These are phyloP conservation scores for Sporothrix euskadiensis DNA, from an alignment of 2,329 filamentous ascomycete genomes.

Conservation along the genomic window DNA sequence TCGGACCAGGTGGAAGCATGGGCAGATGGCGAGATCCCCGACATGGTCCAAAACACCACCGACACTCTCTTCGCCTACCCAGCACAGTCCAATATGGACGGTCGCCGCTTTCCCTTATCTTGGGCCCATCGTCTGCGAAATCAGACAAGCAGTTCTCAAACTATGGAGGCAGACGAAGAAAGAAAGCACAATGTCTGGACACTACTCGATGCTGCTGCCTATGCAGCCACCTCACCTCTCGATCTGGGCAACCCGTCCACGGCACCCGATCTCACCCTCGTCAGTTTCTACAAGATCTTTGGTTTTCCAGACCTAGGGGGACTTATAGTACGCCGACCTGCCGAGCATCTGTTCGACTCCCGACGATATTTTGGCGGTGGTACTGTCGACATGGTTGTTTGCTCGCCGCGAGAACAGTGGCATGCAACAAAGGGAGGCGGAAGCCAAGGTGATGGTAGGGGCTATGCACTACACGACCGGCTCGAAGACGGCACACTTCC, in stretches of 20 bases:
- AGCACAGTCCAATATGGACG: slow-evolving; percentile 92
- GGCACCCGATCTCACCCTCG: slow-evolving; percentile 79
- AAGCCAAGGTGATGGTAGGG: neutral
- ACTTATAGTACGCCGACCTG: slow-evolving; percentile 74
- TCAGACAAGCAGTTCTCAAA: neutral
- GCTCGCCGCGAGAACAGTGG: slow-evolving; percentile 72
- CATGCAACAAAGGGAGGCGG: slow-evolving; percentile 65
- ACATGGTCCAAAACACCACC: slow-evolving; percentile 5
- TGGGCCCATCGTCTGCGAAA: slow-evolving; percentile 55
- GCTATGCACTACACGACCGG: slow-evolving; percentile 66
- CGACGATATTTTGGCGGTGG: slow-evolving; percentile 90
- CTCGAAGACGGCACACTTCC: slow-evolving; percentile 91
- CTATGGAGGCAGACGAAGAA: slow-evolving; percentile 29
- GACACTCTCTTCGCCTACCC: slow-evolving; percentile 73
- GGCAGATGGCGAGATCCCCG: slow-evolving; percentile 48
- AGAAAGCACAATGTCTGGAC: slow-evolving; percentile 55
- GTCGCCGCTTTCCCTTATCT: slow-evolving; percentile 67
- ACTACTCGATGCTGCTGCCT: slow-evolving; percentile 79
- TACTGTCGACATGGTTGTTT: slow-evolving; percentile 86
- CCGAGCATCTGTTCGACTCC: slow-evolving; percentile 62
- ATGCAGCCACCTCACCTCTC: slow-evolving; percentile 74
- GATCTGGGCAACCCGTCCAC: slow-evolving; percentile 62
- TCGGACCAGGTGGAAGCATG: slow-evolving; percentile 66
- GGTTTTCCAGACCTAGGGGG: slow-evolving; percentile 91
- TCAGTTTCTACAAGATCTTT: slow-evolving; percentile 98